phyloP scores from a whole-genome alignment of 2,329 filamentous ascomycete species.

The Colletotrichum sp. region DNA sequence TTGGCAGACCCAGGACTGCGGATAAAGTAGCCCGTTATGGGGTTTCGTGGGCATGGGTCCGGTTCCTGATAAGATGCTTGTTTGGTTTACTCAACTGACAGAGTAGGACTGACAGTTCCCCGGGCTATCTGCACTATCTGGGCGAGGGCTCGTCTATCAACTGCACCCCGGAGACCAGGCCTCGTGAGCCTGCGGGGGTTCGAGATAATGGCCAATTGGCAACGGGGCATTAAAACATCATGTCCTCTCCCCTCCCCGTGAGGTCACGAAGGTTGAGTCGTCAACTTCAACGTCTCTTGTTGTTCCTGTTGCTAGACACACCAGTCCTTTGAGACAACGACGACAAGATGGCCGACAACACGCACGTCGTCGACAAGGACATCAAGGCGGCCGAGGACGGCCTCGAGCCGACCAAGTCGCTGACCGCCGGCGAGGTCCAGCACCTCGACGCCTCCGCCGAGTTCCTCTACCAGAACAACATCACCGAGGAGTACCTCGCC shows the following conservation, averaged over 20 bases:
- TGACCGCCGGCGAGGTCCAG: slow-evolving; percentile 10
- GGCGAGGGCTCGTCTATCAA: neutral
- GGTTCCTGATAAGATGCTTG: neutral
- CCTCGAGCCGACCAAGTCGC: slow-evolving; percentile 20
- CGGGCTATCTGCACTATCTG: slow-evolving; percentile 7
- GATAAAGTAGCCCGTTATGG: neutral
- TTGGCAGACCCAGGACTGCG: neutral
- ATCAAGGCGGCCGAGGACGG: slow-evolving; percentile 8
- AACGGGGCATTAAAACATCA: slow-evolving; percentile 4
- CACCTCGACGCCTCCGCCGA: slow-evolving; percentile 53
- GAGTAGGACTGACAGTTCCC: neutral
- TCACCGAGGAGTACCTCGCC: slow-evolving; percentile 44
- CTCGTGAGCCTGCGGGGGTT: neutral
- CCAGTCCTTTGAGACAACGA: neutral
- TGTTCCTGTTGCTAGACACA: neutral
- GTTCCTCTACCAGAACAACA: slow-evolving; percentile 53
- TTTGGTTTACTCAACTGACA: neutral
- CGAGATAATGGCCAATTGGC: slow-evolving; percentile 12
- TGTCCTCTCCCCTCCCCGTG: neutral
- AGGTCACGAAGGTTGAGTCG: neutral
- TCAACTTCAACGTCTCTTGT: neutral
- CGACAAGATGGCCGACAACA: slow-evolving; percentile 3
- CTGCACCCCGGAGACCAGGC: slow-evolving; percentile 2
- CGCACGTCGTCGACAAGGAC: neutral
- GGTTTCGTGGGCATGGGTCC: neutral